phyloP scores from a whole-genome alignment of 495 filamentous ascomycete genomes.

The Lindgomyces ingoldianus region DNA sequence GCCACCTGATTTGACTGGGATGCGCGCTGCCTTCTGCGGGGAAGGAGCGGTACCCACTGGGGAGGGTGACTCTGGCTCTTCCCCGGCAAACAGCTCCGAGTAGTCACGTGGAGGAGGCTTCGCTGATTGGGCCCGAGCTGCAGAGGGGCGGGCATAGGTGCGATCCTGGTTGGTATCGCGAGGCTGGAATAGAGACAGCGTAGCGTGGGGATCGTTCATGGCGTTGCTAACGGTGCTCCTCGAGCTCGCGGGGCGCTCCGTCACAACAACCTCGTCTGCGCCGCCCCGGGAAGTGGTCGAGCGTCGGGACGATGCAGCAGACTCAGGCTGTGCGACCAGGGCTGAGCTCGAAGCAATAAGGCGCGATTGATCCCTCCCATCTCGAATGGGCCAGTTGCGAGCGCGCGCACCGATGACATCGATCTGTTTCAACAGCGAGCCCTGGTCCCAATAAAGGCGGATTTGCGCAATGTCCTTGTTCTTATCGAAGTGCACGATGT shows the following conservation, averaged over 20 bases:
- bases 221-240: conserved; percentile 50
- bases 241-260: conserved; percentile 50
- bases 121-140: conserved; percentile 59
- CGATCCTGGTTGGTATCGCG: conserved; percentile 55
- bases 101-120: conserved; percentile 65
- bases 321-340: conserved; percentile 19
- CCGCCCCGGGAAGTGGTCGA: conserved; percentile 27
- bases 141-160: conserved; percentile 47
- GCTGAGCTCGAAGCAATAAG: conserved; percentile 59
- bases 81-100: conserved; percentile 63
- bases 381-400: conserved; percentile 90
- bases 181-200: conserved; percentile 69
- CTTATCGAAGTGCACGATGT: conserved; percentile 82
- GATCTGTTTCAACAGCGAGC: conserved; percentile 84
- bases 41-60: conserved; percentile 43
- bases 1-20: conserved; percentile 64
- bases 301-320: conserved; percentile 25
- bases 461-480: conserved; percentile 78
- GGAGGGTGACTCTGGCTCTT: conserved; percentile 38
- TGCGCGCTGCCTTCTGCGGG: conserved; percentile 54
- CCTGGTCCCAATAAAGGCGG: conserved; percentile 93
- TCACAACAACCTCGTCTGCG: conserved; percentile 33
- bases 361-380: conserved; percentile 79
- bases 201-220: conserved; percentile 71
- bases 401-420: conserved; percentile 88